Percentiles rank a stretch among this genome's conserved stretches.
Conservation (phyloP, 2,329 filamentous ascomycete species). For the Colletotrichum theobromicola region DNA sequence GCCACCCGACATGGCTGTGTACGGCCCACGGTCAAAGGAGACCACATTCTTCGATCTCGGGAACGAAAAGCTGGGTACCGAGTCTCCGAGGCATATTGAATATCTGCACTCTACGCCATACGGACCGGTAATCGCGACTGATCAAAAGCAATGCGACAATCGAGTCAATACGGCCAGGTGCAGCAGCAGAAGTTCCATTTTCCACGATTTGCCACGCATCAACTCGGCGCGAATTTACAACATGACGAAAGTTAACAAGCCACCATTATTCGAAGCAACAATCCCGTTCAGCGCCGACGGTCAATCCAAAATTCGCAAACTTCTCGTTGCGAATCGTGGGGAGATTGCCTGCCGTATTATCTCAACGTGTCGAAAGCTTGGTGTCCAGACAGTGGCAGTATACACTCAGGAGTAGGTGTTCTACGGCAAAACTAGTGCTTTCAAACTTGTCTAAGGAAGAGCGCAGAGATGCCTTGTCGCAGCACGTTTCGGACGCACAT, state of each 20-base stretch:
- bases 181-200: neutral
- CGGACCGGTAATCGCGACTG: neutral
- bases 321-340: neutral
- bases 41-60: neutral
- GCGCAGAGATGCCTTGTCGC: neutral
- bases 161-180: neutral
- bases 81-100: neutral
- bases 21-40: neutral
- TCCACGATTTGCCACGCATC: neutral
- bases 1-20: neutral
- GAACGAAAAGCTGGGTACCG: neutral
- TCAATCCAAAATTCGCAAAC: neutral
- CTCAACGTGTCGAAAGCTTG: neutral
- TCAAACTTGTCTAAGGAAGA: neutral
- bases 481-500: neutral
- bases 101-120: neutral
- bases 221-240: neutral
- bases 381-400: neutral
- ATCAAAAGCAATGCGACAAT: neutral
- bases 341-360: neutral
- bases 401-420: neutral
- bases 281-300: neutral
- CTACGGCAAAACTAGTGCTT: neutral
- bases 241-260: neutral
- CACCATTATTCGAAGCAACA: neutral